Percentiles rank a stretch among this genome's conserved stretches.
These are phyloP conservation scores for Mrakia hoshinonis DNA, from an alignment of 768 basidiomycete species.

Conservation along the genomic window DNA sequence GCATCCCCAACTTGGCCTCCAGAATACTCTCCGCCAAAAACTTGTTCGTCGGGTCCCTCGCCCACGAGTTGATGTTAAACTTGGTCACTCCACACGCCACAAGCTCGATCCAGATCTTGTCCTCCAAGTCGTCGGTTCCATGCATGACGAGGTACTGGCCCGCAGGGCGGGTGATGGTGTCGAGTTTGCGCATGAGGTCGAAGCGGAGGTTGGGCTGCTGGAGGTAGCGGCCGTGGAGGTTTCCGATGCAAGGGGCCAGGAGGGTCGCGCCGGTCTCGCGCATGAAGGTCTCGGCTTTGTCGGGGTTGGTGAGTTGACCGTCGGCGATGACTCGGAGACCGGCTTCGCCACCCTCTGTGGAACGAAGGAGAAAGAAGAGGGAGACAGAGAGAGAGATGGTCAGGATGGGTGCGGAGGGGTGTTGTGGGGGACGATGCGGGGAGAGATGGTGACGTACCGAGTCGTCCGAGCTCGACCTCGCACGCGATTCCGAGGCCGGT, in stretches of 20 bases:
- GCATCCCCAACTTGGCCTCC: constrained; percentile 30
- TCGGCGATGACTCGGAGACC: constrained; percentile 38
- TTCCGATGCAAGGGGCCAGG: constrained; percentile 40
- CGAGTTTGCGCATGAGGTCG: constrained; percentile 30
- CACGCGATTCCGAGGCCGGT: constrained; percentile 38
- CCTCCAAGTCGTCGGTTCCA: constrained; percentile 41
- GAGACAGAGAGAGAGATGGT: not conserved
- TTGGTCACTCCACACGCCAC: constrained; percentile 36
- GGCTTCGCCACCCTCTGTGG: constrained; percentile 27
- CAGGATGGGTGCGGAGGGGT: too few relatives aligned
- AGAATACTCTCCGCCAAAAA: constrained; percentile 13
- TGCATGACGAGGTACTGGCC: constrained; percentile 32
- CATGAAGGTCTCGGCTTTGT: constrained; percentile 41
- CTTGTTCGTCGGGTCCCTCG: constrained; percentile 21
- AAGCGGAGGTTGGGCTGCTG: constrained; percentile 38
- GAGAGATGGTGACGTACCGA: constrained; percentile 25
- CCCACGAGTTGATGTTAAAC: constrained; percentile 30
- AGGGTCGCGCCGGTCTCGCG: constrained; percentile 40
- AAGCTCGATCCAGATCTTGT: constrained; percentile 37
- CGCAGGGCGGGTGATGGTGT: constrained; percentile 11
- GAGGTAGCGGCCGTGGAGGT: constrained; percentile 41
- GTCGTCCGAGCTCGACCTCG: constrained; percentile 42
- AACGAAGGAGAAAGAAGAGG: not conserved
- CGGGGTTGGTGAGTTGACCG: constrained; percentile 40
- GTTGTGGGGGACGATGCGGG: not conserved